Evolutionary conservation across 192 early-diverging fungal species (phyloP), one percentile per base, ranked within the genome.

Genomic region (Linnemannia hyalina): DNA sequence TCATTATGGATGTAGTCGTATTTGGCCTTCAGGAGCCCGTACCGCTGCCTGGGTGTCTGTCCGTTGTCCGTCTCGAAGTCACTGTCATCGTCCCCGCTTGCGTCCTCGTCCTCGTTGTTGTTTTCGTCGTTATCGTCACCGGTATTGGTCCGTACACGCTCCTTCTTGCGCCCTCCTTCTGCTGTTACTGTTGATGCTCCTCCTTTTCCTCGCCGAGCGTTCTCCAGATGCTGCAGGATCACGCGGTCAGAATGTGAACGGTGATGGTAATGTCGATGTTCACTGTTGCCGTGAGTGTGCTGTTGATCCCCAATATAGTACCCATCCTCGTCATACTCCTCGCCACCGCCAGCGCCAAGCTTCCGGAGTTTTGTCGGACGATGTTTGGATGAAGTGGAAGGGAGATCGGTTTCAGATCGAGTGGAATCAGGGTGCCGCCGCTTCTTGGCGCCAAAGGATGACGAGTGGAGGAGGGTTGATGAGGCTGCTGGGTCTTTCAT

Each of bases 401-500:
- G 16, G 1, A 60, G 32, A 8, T 83, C 82, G 5, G 73, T 65
- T 35, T 78, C 79, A 11, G 84, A 86, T 22, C 78, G 70, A 16
- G 78, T 63, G 9, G 81, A 60, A 35, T 77, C 77, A 26, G 71
- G 70, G 41, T 78, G 70, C 52, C 84, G 74, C 72, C 84, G 68
- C 36, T 86, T 86, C 74, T 70, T 80, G 60, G 74, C 78, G 1
- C 73, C 75, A 71, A 55, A 83, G 0, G 81, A 74, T 3, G 81
- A 74, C 0, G 70, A 78, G 11, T 70, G 71, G 23, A 86, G 70
- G 9, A 86, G 76, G 0, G 84, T 86, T 6, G 84, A 86, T 5
- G 84, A 86, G 32, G 84, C 84, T 2, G 84, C 75, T n/a, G 84
- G 84, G 44, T 86, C 75, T 65, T 86, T 86, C 84, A 86, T 86